Evolutionary conservation across 495 filamentous ascomycete genomes (phyloP).

Genomic region (Hypoxylon perforatum): DNA sequence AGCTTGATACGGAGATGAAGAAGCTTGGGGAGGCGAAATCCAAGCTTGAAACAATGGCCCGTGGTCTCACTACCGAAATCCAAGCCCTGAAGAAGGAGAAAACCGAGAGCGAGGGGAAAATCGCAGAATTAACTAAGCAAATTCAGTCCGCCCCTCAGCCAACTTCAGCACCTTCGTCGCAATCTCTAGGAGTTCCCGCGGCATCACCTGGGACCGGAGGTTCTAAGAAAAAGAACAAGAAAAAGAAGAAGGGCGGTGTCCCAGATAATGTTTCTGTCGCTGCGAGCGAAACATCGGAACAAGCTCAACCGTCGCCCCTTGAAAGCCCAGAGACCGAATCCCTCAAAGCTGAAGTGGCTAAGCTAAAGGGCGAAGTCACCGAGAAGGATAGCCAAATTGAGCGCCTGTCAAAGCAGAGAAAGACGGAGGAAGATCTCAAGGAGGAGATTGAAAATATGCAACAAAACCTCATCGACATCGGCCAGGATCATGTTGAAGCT

Average conservation of each 20-base stretch:
- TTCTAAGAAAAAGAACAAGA: conserved; percentile 85
- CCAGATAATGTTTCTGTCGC: conserved; percentile 36
- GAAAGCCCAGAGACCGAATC: conserved; percentile 42
- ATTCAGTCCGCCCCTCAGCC: conserved; percentile 38
- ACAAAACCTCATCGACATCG: conserved; percentile 79
- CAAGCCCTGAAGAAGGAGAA: conserved; percentile 52
- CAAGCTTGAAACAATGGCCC: conserved; percentile 46
- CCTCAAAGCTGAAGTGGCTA: conserved; percentile 54
- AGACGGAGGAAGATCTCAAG: conserved; percentile 79
- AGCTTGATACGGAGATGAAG: conserved; percentile 53
- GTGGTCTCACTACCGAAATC: conserved; percentile 47
- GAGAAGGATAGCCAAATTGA: conserved; percentile 79
- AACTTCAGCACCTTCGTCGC: conserved; percentile 15
- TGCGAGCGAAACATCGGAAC: conserved; percentile 45
- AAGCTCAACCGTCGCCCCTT: conserved; percentile 32
- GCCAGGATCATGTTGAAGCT: conserved; percentile 82
- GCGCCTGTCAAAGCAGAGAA: conserved; percentile 70
- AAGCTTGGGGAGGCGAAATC: conserved; percentile 46
- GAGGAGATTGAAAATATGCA: conserved; percentile 89
- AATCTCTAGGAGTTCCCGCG: conserved; percentile 22
- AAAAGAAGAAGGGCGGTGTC: conserved; percentile 81
- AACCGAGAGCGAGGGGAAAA: conserved; percentile 45
- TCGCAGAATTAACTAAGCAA: conserved; percentile 50
- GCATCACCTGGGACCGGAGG: conserved; percentile 42
- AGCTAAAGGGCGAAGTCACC: conserved; percentile 69